phyloP scores from a whole-genome alignment of 139 green algal species.

The Helicosporidium sp. region DNA sequence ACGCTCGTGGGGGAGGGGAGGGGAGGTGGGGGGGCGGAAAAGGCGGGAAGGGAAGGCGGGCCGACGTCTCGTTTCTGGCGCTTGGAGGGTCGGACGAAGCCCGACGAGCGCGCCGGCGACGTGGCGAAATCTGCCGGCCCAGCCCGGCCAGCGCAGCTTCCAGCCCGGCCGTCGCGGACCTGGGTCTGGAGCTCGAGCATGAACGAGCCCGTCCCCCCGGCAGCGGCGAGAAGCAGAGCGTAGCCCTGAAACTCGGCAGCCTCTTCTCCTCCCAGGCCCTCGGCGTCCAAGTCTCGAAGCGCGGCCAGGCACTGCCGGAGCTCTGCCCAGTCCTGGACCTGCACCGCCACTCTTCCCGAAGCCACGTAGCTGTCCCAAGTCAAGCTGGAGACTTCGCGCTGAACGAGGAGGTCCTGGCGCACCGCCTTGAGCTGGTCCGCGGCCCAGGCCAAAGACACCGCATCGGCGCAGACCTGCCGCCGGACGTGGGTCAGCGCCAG shows the following conservation, averaged over 20 bases:
- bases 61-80: no score
- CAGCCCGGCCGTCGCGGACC: not conserved
- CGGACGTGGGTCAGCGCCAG: not conserved
- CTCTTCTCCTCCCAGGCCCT: not conserved
- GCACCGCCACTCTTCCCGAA: slow-evolving; percentile 47
- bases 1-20: slow-evolving; percentile 9
- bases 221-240: not conserved
- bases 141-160: no score
- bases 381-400: slow-evolving; percentile 34
- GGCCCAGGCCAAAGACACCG: no score
- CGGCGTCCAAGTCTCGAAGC: not conserved
- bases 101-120: no score
- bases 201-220: no score
- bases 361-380: slow-evolving; percentile 47
- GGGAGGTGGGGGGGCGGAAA: slow-evolving; percentile 9
- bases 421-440: slow-evolving; percentile 66
- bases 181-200: no score
- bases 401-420: slow-evolving; percentile 55
- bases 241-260: not conserved
- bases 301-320: slow-evolving; percentile 4
- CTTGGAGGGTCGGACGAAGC: no score
- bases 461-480: no score
- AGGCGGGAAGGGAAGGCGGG: not conserved
- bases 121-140: no score
- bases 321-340: slow-evolving; percentile 47